Evolutionary conservation across 352 stramenopile species (phyloP).

Genomic region (Phytophthora hybrid): DNA sequence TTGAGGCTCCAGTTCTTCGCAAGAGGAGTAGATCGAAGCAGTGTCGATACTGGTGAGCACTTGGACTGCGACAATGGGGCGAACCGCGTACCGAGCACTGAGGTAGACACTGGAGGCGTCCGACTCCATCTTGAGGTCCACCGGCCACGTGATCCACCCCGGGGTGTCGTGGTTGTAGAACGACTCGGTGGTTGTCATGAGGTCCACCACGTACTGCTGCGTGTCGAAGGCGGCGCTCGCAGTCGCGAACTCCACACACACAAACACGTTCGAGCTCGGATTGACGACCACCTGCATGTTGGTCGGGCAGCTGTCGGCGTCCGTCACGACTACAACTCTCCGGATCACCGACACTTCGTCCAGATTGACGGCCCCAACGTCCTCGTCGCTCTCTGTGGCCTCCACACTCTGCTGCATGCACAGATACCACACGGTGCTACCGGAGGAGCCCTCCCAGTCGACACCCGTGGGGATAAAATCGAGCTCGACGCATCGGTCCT

Average conservation of each 20-base stretch:
- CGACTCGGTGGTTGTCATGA: slow-evolving; percentile 49
- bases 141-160: slow-evolving; percentile 53
- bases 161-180: slow-evolving; percentile 59
- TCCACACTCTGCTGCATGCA: slow-evolving; percentile 42
- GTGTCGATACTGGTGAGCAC: slow-evolving; percentile 37
- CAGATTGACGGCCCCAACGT: slow-evolving; percentile 29
- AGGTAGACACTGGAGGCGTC: slow-evolving; percentile 39
- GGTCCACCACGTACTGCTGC: slow-evolving; percentile 54
- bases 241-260: slow-evolving; percentile 40
- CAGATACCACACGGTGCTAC: slow-evolving; percentile 37
- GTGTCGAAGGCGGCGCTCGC: slow-evolving; percentile 26
- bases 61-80: slow-evolving; percentile 44
- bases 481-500: slow-evolving; percentile 38
- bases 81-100: slow-evolving; percentile 45
- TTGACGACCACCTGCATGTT: slow-evolving; percentile 38
- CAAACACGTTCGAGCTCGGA: slow-evolving; percentile 30
- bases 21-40: slow-evolving; percentile 33
- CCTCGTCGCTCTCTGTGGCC: slow-evolving; percentile 12
- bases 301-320: slow-evolving; percentile 26
- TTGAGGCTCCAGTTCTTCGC: slow-evolving; percentile 28
- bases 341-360: slow-evolving; percentile 30
- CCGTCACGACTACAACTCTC: slow-evolving; percentile 35
- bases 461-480: slow-evolving; percentile 43
- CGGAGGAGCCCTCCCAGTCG: slow-evolving; percentile 37
- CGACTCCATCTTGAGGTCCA: slow-evolving; percentile 34